Evolutionary conservation across 352 stramenopile genomes (phyloP).

Genomic region (Globisporangium splendens): DNA sequence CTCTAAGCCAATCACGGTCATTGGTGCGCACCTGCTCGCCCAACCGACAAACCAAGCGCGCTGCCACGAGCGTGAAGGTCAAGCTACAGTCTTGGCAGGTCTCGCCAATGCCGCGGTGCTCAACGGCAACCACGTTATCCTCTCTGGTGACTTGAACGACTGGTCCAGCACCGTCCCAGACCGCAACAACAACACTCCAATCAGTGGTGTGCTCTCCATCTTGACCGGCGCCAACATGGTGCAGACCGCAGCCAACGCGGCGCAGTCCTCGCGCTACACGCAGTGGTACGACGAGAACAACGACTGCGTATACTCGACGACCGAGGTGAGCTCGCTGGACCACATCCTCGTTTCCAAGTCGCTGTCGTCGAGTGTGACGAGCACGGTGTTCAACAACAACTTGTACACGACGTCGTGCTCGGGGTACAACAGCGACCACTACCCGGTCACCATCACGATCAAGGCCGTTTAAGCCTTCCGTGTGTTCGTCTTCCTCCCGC

Average conservation of each 20-base stretch:
- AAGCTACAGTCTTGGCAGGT: constrained; percentile 46
- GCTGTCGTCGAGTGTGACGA: constrained; percentile 15
- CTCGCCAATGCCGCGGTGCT: constrained; percentile 35
- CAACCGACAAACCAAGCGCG: constrained; percentile 48
- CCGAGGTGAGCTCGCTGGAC: constrained; percentile 34
- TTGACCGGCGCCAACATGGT: constrained; percentile 39
- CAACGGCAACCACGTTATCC: constrained; percentile 51
- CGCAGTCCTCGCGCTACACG: constrained; percentile 45
- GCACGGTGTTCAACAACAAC: constrained; percentile 21
- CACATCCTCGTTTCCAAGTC: constrained; percentile 34
- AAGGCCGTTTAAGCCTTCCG: constrained; percentile 7
- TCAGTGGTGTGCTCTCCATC: constrained; percentile 48
- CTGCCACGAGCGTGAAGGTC: constrained; percentile 56
- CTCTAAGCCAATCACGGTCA: constrained; percentile 62
- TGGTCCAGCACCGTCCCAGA: constrained; percentile 43
- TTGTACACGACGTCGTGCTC: constrained; percentile 22
- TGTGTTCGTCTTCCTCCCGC: no score
- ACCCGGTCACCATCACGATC: constrained; percentile 27
- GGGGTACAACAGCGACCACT: constrained; percentile 32
- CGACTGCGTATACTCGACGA: constrained; percentile 45
- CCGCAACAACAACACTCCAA: constrained; percentile 58
- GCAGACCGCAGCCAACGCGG: constrained; percentile 35
- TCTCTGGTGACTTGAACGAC: constrained; percentile 72
- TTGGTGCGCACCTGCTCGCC: constrained; percentile 61
- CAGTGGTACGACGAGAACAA: constrained; percentile 65